phyloP scores from a whole-genome alignment of 106 monocot genomes.

The Acorus gramineus region DNA sequence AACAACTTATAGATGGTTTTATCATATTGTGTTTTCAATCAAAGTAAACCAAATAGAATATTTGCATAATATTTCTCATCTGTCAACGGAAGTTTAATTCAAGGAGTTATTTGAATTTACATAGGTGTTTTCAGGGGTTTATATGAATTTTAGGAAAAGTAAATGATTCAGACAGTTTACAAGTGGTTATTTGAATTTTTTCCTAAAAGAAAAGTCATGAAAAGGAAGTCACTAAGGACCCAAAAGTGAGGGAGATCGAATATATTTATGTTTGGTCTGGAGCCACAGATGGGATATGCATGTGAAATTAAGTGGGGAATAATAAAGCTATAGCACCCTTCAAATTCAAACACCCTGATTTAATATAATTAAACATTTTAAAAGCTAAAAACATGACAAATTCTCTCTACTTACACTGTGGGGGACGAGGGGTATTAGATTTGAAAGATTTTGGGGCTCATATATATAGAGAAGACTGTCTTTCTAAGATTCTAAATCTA shows the following conservation, averaged over 20 bases:
- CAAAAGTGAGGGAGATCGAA: conserved; percentile 20
- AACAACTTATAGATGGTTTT: too few species aligned
- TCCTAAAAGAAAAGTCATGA: conserved; percentile 10
- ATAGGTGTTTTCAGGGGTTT: too few species aligned
- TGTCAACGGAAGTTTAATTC: too few species aligned
- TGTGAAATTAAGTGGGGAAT: not conserved
- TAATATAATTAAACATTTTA: not conserved
- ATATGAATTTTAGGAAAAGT: too few species aligned
- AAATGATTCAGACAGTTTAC: too few species aligned
- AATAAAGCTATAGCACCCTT: too few species aligned
- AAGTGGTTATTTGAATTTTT: not conserved
- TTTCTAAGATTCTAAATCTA: conserved; percentile 45
- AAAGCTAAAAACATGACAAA: conserved; percentile 17
- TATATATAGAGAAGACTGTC: conserved; percentile 26
- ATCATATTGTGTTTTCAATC: too few species aligned
- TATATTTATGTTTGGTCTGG: conserved; percentile 23
- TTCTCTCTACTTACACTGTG: conserved; percentile 25
- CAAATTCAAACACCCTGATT: too few species aligned
- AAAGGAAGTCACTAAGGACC: not conserved
- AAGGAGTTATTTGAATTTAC: too few species aligned
- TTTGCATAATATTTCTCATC: too few species aligned
- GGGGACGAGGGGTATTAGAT: conserved; percentile 4
- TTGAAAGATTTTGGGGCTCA: not conserved
- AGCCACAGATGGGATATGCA: conserved; percentile 17
- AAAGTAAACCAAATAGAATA: too few species aligned